Evolutionary conservation across 371 early-diverging fungal genomes (phyloP), one percentile per base, ranked within the genome.

Genomic region (Coemansia sp.): DNA sequence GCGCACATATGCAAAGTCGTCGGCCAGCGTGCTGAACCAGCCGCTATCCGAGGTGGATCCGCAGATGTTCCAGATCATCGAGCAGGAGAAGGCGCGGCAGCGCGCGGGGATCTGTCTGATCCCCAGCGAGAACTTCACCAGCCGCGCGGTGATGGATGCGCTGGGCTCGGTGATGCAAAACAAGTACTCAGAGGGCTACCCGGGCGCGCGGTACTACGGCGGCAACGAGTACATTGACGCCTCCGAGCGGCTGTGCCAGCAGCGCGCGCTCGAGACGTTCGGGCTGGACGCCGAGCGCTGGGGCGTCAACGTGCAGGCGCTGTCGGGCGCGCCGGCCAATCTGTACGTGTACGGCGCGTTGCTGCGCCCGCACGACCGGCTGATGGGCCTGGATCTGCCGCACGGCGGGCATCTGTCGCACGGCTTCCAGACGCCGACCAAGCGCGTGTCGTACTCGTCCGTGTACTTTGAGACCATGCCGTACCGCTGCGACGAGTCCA

Each of bases 171-270:
- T 95, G 38, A 93, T 99, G 89, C 97, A 96, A 80, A 99, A 99
- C 90, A 99, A 99, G 83, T 99, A 99, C 84, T 96, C 98, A 10
- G 99, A 99, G 83, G 99, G 99, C 40, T 96, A 96, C 82, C 96
- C 96, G 10, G 92, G 93, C 39, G 95, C 94, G 39, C 89, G 98
- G 78, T 99, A 99, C 86, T 99, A 99, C 80, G 99, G 99, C 67
- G 99, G 99, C 63, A 99, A 98, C 79, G 95, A 98, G 81, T 93
- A 86, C 78, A 99, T 99, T 70, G 99, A 99, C 82, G 82, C 82
- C 84, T 93, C 98, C 32, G 99, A 99, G 81, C 75, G 65, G 54
- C 84, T 99, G 36, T 99, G 99, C 83, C 98, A 95, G 78, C 81
- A 91, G 78, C 89, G 99, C 63, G 99, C 99, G 34, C 84, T 99